These are phyloP conservation scores for Verticillium alfalfae DNA, from an alignment of 2,329 filamentous ascomycete species.

Conservation along the genomic window DNA sequence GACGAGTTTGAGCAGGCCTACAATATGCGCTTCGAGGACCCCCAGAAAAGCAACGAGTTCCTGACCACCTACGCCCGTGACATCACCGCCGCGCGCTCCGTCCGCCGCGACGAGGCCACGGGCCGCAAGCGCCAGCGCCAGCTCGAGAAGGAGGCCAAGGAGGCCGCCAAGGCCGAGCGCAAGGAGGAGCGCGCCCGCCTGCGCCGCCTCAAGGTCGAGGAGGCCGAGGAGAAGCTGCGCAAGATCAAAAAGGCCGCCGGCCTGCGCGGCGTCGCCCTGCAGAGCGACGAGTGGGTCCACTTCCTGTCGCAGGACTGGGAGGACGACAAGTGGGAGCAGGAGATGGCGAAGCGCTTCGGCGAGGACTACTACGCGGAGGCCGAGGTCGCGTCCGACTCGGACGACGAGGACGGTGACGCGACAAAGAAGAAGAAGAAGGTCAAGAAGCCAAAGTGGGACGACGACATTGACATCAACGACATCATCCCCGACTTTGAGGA, in stretches of 20 bases:
- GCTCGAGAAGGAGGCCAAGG: slow-evolving; percentile 69
- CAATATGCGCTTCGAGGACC: slow-evolving; percentile 94
- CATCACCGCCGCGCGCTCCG: slow-evolving; percentile 72
- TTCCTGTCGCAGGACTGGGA: slow-evolving; percentile 88
- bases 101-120: slow-evolving; percentile 76
- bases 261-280: slow-evolving; percentile 57
- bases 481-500: slow-evolving; percentile 82
- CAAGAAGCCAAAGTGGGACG: slow-evolving; percentile 89
- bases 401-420: slow-evolving; percentile 42
- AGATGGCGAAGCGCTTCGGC: slow-evolving; percentile 85
- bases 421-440: slow-evolving; percentile 55
- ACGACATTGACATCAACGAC: slow-evolving; percentile 96
- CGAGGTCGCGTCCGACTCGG: slow-evolving; percentile 60
- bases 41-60: slow-evolving; percentile 79
- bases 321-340: slow-evolving; percentile 80
- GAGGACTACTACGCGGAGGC: slow-evolving; percentile 84
- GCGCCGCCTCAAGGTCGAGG: slow-evolving; percentile 83
- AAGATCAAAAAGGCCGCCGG: slow-evolving; percentile 90
- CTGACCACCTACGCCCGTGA: slow-evolving; percentile 87
- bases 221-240: slow-evolving; percentile 79
- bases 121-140: slow-evolving; percentile 75
- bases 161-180: slow-evolving; percentile 69
- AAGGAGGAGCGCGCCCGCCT: slow-evolving; percentile 78
- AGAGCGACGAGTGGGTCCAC: slow-evolving; percentile 76
- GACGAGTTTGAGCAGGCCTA: slow-evolving; percentile 90